These are phyloP conservation scores for Trametes hirsuta DNA, from an alignment of 1,284 basidiomycete genomes.

Conservation along the genomic window DNA sequence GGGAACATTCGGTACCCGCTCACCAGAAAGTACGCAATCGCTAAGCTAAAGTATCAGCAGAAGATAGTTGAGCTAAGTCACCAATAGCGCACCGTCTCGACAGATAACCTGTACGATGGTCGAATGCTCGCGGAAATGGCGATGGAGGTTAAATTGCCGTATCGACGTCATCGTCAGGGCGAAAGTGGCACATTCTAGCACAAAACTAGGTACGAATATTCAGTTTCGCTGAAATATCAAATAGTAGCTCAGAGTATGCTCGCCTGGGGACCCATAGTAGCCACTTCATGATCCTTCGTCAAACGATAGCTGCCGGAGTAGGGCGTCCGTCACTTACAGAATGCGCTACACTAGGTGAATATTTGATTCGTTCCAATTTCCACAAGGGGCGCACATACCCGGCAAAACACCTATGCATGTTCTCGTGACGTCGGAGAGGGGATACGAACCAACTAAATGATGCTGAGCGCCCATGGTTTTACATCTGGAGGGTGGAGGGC, in stretches of 20 bases:
- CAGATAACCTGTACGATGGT: conserved; percentile 14
- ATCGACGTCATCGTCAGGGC: conserved; percentile 19
- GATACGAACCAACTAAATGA: conserved; percentile 10
- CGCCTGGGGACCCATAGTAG: conserved; percentile 11
- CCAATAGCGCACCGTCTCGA: conserved; percentile 17
- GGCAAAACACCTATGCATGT: conserved; percentile 17
- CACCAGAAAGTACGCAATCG: conserved; percentile 18
- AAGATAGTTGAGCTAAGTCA: background rate
- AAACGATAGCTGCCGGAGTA: background rate
- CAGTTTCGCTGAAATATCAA: background rate
- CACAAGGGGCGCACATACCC: background rate
- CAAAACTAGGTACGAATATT: background rate
- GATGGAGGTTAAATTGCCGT: conserved; percentile 11
- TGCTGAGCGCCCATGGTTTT: background rate
- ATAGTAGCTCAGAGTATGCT: no score
- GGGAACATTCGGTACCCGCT: background rate
- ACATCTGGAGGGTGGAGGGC: background rate
- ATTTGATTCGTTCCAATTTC: background rate
- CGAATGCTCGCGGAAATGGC: conserved; percentile 3
- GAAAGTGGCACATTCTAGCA: conserved; percentile 19
- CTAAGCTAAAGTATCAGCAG: background rate
- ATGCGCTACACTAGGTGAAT: background rate
- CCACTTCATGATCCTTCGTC: conserved; percentile 1
- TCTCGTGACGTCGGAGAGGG: conserved; percentile 5
- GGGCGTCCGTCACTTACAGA: conserved; percentile 6